Evolutionary conservation across 2,329 filamentous ascomycete genomes (phyloP).

Genomic region (Pezicula radicicola): DNA sequence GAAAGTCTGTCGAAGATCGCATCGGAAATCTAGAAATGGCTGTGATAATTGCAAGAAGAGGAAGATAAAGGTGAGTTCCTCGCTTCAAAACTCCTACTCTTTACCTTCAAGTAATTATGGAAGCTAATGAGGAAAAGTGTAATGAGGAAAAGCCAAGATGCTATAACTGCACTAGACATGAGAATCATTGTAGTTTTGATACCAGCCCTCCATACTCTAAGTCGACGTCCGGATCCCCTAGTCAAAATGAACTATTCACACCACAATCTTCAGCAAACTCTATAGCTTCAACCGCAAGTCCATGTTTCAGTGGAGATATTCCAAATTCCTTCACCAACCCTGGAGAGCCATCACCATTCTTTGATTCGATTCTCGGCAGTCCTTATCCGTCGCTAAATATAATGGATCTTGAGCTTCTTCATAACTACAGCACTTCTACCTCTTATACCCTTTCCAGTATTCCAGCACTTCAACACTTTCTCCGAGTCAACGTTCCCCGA

Average conservation of each 20-base stretch:
- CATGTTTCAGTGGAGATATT: background rate
- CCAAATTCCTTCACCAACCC: background rate
- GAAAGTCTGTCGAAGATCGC: background rate
- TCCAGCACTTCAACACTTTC: slow-evolving; percentile 19
- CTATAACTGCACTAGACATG: background rate
- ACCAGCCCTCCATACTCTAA: background rate
- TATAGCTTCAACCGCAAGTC: background rate
- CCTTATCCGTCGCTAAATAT: background rate
- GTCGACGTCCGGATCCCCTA: background rate
- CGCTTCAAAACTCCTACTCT: background rate
- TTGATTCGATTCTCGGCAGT: background rate
- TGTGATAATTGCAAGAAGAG: slow-evolving; percentile 13
- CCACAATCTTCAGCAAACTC: background rate
- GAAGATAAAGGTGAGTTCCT: slow-evolving; percentile 11
- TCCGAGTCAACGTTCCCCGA: slow-evolving; percentile 22
- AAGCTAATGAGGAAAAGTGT: background rate
- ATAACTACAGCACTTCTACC: slow-evolving; percentile 28
- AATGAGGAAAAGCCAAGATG: background rate
- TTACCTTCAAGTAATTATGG: background rate
- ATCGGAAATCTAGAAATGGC: background rate
- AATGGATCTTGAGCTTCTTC: slow-evolving; percentile 19
- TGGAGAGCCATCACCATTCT: background rate
- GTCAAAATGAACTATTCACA: no score
- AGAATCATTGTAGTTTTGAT: background rate
- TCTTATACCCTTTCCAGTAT: slow-evolving; percentile 15